Evolutionary conservation across 1,284 basidiomycete genomes (phyloP), one percentile per base, ranked within the genome.

Genomic region (Volvariella volvacea): DNA sequence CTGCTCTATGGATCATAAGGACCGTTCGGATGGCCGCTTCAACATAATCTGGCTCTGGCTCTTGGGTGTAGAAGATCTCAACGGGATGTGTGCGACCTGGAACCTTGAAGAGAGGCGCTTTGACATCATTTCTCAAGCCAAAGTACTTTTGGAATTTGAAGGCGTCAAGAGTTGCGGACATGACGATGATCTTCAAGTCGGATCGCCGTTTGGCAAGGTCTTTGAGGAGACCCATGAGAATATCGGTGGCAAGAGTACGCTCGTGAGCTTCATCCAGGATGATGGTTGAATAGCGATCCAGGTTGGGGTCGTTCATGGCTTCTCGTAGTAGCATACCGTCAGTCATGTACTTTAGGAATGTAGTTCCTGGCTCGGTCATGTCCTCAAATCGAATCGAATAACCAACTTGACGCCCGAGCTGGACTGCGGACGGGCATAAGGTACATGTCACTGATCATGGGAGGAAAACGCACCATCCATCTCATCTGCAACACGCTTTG

Each of bases 361-460:
- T 97, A 6, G 83, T 89, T 0, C 88, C 89, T 0, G 80, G 78
- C 52, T 92, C 88, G 8, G 94, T 97, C 84, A 93, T 92, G 61
- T 99, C 95, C 65, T 99, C 95, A 66, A 99, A 99, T 62, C 96
- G 92, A 58, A 98, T 98, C 2, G 91, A 92, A 67, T 99, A 99
- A 51, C 96, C 96, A 52, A 99, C 95, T 56, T 97, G 83, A 61
- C 90, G 86, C 44, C 92, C 92, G 8, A 97, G 83, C 64, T 84
- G 76, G 10, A 98, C 91, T 92, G 41, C 14, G 36, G 19, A 37
- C 12, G 10, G 22, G 9, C 12, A 38, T 17, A 10, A 40, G n/a
- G 15, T 17, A 30, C 3, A 2, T 2, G 36, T 19, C 22, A 30
- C 19, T 33, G 25, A 4, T n/a, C 31, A 16, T 19, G 40, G 4